Conservation (phyloP, 257 asterid genomes). For the Solanum dulcamara region DNA sequence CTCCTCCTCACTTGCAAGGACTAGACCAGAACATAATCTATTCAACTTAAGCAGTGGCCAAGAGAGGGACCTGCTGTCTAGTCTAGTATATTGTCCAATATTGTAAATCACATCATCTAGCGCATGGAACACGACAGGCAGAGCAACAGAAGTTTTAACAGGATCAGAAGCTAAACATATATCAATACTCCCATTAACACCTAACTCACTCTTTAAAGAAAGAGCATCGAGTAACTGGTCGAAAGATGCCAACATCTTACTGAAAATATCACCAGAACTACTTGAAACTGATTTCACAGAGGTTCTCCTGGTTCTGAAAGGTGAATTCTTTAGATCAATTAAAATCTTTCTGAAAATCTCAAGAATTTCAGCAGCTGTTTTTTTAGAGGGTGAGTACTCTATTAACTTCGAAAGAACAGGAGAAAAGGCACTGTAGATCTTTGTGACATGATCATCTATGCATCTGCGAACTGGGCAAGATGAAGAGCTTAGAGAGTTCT, state of each 20-base stretch:
- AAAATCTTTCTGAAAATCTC: slow-evolving; percentile 38
- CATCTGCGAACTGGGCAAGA: slow-evolving; percentile 79
- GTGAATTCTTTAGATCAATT: slow-evolving; percentile 51
- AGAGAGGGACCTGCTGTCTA: slow-evolving; percentile 40
- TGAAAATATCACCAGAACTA: slow-evolving; percentile 11
- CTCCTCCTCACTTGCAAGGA: slow-evolving; percentile 96
- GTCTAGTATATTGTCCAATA: slow-evolving; percentile 24
- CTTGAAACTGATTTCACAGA: slow-evolving; percentile 30
- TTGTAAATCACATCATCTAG: slow-evolving; percentile 65
- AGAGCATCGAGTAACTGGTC: slow-evolving; percentile 57
- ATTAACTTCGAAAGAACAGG: slow-evolving; percentile 46
- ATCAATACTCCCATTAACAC: slow-evolving; percentile 30
- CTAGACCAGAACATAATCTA: slow-evolving; percentile 68
- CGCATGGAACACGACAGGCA: slow-evolving; percentile 85
- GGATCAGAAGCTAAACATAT: slow-evolving; percentile 66
- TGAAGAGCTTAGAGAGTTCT: slow-evolving; percentile 50
- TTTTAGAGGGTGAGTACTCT: slow-evolving; percentile 36
- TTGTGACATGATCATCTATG: slow-evolving; percentile 74
- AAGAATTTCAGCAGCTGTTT: slow-evolving; percentile 38
- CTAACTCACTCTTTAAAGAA: slow-evolving; percentile 46
- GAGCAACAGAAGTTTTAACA: slow-evolving; percentile 62
- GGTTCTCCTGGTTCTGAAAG: slow-evolving; percentile 70
- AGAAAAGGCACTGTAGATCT: slow-evolving; percentile 52
- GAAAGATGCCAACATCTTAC: slow-evolving; percentile 21
- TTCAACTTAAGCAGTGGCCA: slow-evolving; percentile 90